Evolutionary conservation across 2,329 filamentous ascomycete genomes (phyloP), one percentile per base, ranked within the genome.

Genomic region (Diaporthe sp.): DNA sequence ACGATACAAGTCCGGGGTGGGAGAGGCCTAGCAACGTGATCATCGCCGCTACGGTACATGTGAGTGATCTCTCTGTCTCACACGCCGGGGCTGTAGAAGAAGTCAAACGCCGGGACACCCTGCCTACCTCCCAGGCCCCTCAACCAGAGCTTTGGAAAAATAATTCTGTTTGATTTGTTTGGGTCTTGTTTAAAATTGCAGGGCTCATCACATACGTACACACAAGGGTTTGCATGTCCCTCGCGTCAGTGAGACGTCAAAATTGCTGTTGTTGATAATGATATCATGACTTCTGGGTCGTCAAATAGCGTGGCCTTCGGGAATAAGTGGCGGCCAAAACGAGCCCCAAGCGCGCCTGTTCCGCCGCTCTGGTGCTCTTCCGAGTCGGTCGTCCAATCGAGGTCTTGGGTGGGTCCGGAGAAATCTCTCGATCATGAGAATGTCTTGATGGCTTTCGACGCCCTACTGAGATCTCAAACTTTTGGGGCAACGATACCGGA

Each of bases 211-310:
- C 22, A 42, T 19, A 19, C 37, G 37, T 12, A 39, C 37, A 13
- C 19, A 34, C 10, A 19, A n/a, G 8, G n/a, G 1, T 19, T 0
- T 10, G 6, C 6, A 6, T 22, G 34, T 15, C 8, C 2, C 7
- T 39, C 44, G 19, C 31, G 42, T 39, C 55, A 49, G 31, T 72
- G 44, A 12, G 19, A 72, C 69, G 31, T 61, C 42, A 72, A 39
- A 28, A 59, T 17, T 39, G 42, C 42, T 46, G 42, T 53, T 57
- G 46, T 49, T 51, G 19, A 28, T 73, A 19, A 76, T 76, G 74
- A 76, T 74, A 65, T 76, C 74, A 76, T 76, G 74, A 76, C 74
- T 74, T 37, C 46, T 28, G 39, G 53, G 25, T 42, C 13, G 39
- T 6, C n/a, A 44, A 49, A 34, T 76, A 74, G 74, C 49, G 74